phyloP scores from a whole-genome alignment of 73 alveolate genomes.

The Uronychia binucleata region DNA sequence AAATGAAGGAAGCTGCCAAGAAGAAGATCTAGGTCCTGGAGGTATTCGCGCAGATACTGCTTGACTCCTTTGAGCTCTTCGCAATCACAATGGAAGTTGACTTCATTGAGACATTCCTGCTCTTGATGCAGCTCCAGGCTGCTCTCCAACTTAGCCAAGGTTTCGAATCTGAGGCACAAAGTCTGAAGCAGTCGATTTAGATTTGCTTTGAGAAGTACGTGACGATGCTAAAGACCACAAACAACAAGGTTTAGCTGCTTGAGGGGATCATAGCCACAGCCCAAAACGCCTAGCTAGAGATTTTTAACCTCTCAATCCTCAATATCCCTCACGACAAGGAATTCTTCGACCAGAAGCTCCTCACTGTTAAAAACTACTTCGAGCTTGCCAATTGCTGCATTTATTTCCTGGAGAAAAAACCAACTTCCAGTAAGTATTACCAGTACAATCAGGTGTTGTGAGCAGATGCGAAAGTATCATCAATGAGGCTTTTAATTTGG shows the following conservation, averaged over 20 bases:
- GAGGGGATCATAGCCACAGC: not conserved
- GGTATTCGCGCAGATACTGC: not conserved
- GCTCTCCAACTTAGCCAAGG: not conserved
- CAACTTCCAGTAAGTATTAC: not conserved
- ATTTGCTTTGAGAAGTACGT: not conserved
- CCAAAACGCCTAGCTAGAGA: not conserved
- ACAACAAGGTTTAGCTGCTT: not conserved
- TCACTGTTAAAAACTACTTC: not conserved
- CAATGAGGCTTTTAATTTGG: not conserved
- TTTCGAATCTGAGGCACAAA: not conserved
- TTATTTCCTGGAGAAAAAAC: not conserved
- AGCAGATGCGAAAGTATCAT: not conserved
- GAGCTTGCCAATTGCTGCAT: not conserved
- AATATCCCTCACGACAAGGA: not conserved
- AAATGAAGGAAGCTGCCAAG: not conserved
- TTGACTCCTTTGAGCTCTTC: not conserved
- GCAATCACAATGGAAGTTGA: not conserved
- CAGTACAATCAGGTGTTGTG: not conserved
- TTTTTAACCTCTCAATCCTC: not conserved
- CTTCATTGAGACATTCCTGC: not conserved
- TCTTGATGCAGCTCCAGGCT: not conserved
- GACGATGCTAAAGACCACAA: not conserved
- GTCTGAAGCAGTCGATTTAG: not conserved
- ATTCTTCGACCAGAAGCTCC: not conserved
- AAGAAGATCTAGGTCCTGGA: not conserved